Evolutionary conservation across 768 basidiomycete species (phyloP).

Genomic region (Hericium coralloides): DNA sequence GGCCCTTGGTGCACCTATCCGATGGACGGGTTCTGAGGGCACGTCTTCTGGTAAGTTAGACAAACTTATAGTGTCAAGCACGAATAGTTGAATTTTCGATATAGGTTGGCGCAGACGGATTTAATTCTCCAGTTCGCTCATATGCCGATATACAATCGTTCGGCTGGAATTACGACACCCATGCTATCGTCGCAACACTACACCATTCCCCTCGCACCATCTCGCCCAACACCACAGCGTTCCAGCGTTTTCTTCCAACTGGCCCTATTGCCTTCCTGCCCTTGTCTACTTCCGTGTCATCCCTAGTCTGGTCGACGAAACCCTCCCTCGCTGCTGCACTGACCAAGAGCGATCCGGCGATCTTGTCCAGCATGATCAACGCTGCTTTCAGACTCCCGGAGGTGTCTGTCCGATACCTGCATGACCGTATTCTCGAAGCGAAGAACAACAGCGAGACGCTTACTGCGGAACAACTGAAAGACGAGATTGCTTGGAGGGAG

Average conservation of each 20-base stretch:
- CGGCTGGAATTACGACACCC: conserved; percentile 87
- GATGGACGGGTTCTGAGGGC: conserved; percentile 58
- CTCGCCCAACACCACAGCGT: conserved; percentile 69
- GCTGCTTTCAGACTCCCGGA: conserved; percentile 83
- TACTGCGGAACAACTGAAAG: conserved; percentile 37
- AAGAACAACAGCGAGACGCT: conserved; percentile 37
- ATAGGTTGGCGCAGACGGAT: conserved; percentile 92
- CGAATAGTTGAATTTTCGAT: not conserved
- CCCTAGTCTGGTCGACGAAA: conserved; percentile 91
- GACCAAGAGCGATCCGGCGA: conserved; percentile 50
- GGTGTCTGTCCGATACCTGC: conserved; percentile 59
- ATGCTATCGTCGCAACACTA: conserved; percentile 87
- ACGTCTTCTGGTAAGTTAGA: conserved; percentile 54
- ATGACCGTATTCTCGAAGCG: conserved; percentile 49
- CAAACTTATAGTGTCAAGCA: not conserved
- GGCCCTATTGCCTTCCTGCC: conserved; percentile 96
- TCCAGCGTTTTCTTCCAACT: conserved; percentile 90
- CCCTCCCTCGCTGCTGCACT: conserved; percentile 69
- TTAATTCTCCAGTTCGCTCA: conserved; percentile 85
- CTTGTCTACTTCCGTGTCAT: conserved; percentile 65
- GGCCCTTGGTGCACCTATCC: conserved; percentile 75
- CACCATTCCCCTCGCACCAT: conserved; percentile 56
- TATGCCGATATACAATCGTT: conserved; percentile 81
- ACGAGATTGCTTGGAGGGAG: conserved; percentile 71
- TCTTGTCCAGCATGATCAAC: conserved; percentile 74